Evolutionary conservation across 108 stramenopile genomes (phyloP), one percentile per base, ranked within the genome.

Genomic region (Fragilariopsis cylindrus): DNA sequence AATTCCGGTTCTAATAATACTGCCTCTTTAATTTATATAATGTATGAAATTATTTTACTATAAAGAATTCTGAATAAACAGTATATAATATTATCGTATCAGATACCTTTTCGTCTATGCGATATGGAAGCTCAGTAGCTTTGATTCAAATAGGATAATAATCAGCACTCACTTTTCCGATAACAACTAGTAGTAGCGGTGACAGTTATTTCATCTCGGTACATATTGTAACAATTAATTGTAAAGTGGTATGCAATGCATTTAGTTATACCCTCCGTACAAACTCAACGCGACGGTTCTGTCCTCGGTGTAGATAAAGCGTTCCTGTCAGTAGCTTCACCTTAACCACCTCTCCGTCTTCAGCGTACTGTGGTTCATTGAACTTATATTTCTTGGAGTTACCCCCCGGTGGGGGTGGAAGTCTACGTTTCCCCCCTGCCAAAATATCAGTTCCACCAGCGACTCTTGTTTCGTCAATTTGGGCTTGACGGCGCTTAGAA

Each of bases 241-340:
- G 15, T 54, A n/a, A 15, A 30, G 30, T 30, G 30, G 30, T 30
- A 13, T 30, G 30, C 30, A 30, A 44, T 57, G 18, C 42, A 46
- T 60, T 64, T 16, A 53, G 48, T 68, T 76, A 86, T 19, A 85
- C 79, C 9, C 84, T 72, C 48, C 88, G 82, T 30, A 85, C 71
- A 73, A 89, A 89, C 43, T 81, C 86, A 5, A 73, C 88, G 41
- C 86, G 72, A 21, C 82, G 82, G 19, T 82, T 71, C 42, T 57
- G 67, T 39, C 88, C 88, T 30, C 78, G 74, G 69, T 84, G 82
- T 40, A 89, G 69, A 75, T 82, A 84, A 49, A 89, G 83, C 8
- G 86, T 85, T 6, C 88, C 88, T n/a, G 88, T 89, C 53, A 83
- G 63, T 54, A 87, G 78, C 48, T 83, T 80, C 46, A 89, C 84